These are phyloP conservation scores for Microascus cirrosus DNA, from an alignment of 2,329 filamentous ascomycete genomes.

Conservation along the genomic window DNA sequence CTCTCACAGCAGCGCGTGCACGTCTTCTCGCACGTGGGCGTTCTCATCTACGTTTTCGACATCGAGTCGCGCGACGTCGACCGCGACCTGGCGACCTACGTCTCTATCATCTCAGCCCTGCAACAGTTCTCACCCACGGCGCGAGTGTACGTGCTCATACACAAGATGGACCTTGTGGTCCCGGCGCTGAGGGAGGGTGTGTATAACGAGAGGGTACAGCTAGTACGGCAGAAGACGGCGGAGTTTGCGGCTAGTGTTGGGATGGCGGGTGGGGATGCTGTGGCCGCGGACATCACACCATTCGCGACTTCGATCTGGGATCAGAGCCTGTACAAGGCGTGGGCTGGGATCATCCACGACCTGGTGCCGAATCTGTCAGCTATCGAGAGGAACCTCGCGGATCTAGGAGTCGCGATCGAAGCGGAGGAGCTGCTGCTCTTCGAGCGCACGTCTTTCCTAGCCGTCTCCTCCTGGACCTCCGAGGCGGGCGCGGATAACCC, in stretches of 20 bases:
- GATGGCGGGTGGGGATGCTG: constrained; percentile 10
- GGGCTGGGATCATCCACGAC: constrained; percentile 96
- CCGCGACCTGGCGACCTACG: constrained; percentile 85
- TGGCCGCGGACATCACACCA: constrained; percentile 48
- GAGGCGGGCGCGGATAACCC: constrained; percentile 68
- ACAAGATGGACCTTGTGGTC: constrained; percentile 97
- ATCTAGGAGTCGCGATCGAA: constrained; percentile 75
- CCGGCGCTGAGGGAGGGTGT: constrained; percentile 66
- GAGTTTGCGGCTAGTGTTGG: constrained; percentile 24
- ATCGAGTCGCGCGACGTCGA: constrained; percentile 93
- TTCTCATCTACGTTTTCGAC: constrained; percentile 98
- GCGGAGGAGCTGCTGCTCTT: constrained; percentile 92
- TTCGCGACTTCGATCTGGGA: constrained; percentile 98
- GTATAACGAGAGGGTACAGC: constrained; percentile 71
- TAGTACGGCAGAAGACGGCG: constrained; percentile 63
- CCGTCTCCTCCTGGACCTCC: constrained; percentile 84
- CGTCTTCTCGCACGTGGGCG: constrained; percentile 92
- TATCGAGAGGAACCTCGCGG: constrained; percentile 76
- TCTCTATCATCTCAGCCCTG: constrained; percentile 78
- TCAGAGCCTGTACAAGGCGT: constrained; percentile 94
- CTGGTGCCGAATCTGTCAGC: constrained; percentile 86
- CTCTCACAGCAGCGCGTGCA: constrained; percentile 89
- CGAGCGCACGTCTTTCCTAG: constrained; percentile 90
- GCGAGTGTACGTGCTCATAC: constrained; percentile 87
- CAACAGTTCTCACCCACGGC: constrained; percentile 72